Evolutionary conservation across 495 filamentous ascomycete genomes (phyloP), one percentile per base, ranked within the genome.

Genomic region (Neurospora terricola): DNA sequence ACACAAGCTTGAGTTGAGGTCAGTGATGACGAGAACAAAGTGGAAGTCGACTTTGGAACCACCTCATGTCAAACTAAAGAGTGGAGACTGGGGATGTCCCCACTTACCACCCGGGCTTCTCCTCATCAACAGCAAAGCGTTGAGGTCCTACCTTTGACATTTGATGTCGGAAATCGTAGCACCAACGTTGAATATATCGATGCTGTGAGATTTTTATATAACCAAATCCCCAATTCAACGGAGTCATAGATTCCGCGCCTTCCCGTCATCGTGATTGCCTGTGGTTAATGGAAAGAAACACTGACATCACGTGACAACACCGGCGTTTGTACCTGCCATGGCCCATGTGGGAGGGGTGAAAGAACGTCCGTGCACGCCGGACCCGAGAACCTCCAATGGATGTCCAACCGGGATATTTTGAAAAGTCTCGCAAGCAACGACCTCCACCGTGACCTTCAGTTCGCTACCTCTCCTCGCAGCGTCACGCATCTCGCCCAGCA

Each of bases 351-450:
- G 54, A 66, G 54, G 54, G 54, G 54, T 66, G 54, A 66, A 27
- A 66, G 54, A 10, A 66, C 54, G 54, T 66, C 54, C 54, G 54
- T 66, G 54, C 54, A 66, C 54, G 54, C 54, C 54, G 27, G 54
- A 66, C 54, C 54, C 75, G 71, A 73, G 75, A 75, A 75, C 59
- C 69, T 73, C 73, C 59, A 69, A 74, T 48, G 36, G 62, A 54
- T 69, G 73, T 74, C 75, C 73, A 73, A 72, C 73, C 74, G 76
- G 78, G 73, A 54, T 69, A 71, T 79, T 80, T 76, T 75, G 76
- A 76, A 81, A 81, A 81, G 80, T 78, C 79, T 81, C 79, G 76
- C 79, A 81, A 74, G 73, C 74, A 80, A 77, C 75, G 76, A 77
- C 78, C 74, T 76, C 76, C 76, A 77, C 75, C 78, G 80, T 75